Conservation (phyloP, 257 asterid species). For the Thymus mandschuricus region DNA sequence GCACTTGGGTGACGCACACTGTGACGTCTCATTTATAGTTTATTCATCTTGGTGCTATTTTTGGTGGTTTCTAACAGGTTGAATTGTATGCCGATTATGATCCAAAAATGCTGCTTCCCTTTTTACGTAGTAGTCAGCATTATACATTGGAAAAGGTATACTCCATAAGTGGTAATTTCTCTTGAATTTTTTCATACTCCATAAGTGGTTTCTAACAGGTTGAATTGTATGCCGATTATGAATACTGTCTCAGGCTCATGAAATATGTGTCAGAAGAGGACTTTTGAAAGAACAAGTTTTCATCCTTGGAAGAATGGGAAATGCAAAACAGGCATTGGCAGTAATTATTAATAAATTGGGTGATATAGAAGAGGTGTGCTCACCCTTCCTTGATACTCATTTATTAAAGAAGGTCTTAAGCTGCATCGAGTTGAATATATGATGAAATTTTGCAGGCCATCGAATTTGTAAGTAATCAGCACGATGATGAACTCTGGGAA, state of each 20-base stretch:
- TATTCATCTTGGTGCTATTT: conserved; percentile 29
- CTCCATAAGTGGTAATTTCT: conserved; percentile 17
- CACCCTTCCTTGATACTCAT: conserved; percentile 32
- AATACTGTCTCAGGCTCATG: conserved; percentile 76
- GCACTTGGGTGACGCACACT: not conserved
- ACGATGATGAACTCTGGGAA: conserved; percentile 99
- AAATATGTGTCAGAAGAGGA: conserved; percentile 73
- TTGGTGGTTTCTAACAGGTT: conserved; percentile 57
- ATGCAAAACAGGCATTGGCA: conserved; percentile 84
- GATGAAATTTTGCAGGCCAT: conserved; percentile 73
- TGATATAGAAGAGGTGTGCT: conserved; percentile 91
- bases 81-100: conserved; percentile 96
- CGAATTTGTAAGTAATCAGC: conserved; percentile 93
- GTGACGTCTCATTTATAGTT: conserved; percentile 9
- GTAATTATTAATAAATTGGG: conserved; percentile 87
- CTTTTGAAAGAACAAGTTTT: conserved; percentile 89
- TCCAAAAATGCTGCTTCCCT: conserved; percentile 86
- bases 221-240: conserved; percentile 28
- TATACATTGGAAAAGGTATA: conserved; percentile 93
- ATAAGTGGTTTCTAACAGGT: not conserved
- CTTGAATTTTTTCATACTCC: not conserved
- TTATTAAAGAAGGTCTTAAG: conserved; percentile 26
- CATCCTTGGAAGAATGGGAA: conserved; percentile 99
- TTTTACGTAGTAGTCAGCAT: conserved; percentile 97
- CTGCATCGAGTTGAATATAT: conserved; percentile 27